phyloP scores from a whole-genome alignment of 768 basidiomycete genomes.

The Termitomyces eurrhizus region DNA sequence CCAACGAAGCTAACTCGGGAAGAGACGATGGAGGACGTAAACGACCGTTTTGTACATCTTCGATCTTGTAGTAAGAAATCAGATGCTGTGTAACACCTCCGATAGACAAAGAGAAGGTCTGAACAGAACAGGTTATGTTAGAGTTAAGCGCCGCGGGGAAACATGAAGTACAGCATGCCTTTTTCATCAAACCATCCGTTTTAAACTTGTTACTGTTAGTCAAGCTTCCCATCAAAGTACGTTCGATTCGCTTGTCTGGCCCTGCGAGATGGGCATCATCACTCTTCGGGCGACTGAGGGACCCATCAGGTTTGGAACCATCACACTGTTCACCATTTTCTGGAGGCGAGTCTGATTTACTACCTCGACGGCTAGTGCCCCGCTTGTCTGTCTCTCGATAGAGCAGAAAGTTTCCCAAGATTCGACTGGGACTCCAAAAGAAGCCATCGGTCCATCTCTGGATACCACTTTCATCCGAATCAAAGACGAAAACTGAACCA shows the following conservation, averaged over 20 bases:
- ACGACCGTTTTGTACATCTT: conserved; percentile 86
- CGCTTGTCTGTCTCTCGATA: conserved; percentile 93
- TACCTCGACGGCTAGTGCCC: conserved; percentile 57
- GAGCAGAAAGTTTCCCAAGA: conserved; percentile 91
- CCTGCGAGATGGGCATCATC: conserved; percentile 39
- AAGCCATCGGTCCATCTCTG: conserved; percentile 98
- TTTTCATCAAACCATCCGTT: conserved; percentile 91
- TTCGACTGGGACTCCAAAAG: conserved; percentile 91
- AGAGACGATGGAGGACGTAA: conserved; percentile 85
- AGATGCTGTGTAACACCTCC: conserved; percentile 85
- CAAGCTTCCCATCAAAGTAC: conserved; percentile 82
- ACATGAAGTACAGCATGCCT: conserved; percentile 50
- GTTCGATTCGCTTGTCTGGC: conserved; percentile 72
- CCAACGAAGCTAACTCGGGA: conserved; percentile 81
- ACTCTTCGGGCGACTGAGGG: conserved; percentile 63
- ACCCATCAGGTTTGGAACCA: conserved; percentile 28
- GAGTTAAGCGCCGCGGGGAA: background rate
- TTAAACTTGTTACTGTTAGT: conserved; percentile 96
- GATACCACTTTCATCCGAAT: conserved; percentile 96
- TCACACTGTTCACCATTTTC: conserved; percentile 32
- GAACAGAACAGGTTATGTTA: conserved; percentile 9
- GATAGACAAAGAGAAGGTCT: conserved; percentile 92
- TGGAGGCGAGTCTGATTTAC: conserved; percentile 37
- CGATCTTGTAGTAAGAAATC: conserved; percentile 91
- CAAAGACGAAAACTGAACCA: conserved; percentile 95